Percentiles rank a stretch among this genome's conserved stretches.
phyloP scores from a whole-genome alignment of 1,139 yeast genomes.

The Hansenula sp. region DNA sequence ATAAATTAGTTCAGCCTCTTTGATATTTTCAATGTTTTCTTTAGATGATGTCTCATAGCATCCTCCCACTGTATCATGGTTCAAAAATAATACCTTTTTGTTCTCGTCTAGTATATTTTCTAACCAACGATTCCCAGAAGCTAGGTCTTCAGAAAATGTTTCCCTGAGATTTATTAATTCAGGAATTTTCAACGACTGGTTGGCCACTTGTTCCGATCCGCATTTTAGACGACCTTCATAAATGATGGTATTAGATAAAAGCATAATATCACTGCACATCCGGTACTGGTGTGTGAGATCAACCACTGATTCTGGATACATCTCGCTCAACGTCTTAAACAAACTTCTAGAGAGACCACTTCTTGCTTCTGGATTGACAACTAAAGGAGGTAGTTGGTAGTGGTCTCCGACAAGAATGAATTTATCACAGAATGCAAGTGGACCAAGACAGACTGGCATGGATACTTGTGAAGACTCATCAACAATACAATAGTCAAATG shows the following conservation, averaged over 20 bases:
- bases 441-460: conserved; percentile 87
- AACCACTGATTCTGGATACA: conserved; percentile 65
- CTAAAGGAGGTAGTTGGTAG: conserved; percentile 83
- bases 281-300: conserved; percentile 83
- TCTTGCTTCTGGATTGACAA: conserved; percentile 53
- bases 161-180: conserved; percentile 15
- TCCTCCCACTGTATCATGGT: conserved; percentile 62
- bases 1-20: conserved; percentile 63
- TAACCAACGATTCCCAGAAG: conserved; percentile 36
- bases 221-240: conserved; percentile 74
- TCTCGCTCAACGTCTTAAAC: conserved; percentile 67
- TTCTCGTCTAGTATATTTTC: conserved; percentile 38
- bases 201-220: conserved; percentile 63
- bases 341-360: conserved; percentile 76
- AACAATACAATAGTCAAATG: conserved; percentile 87
- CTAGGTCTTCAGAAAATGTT: conserved; percentile 10
- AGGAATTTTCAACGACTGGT: conserved; percentile 48
- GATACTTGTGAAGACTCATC: conserved; percentile 98
- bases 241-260: conserved; percentile 71
- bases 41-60: conserved; percentile 54
- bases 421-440: conserved; percentile 68
- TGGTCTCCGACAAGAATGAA: conserved; percentile 95
- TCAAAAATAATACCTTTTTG: conserved; percentile 65
- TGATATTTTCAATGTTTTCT: conserved; percentile 66
- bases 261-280: conserved; percentile 89